Percentiles rank a stretch among this genome's conserved stretches.
These are phyloP conservation scores for Plantago ovata DNA, from an alignment of 257 asterid genomes.

Conservation along the genomic window DNA sequence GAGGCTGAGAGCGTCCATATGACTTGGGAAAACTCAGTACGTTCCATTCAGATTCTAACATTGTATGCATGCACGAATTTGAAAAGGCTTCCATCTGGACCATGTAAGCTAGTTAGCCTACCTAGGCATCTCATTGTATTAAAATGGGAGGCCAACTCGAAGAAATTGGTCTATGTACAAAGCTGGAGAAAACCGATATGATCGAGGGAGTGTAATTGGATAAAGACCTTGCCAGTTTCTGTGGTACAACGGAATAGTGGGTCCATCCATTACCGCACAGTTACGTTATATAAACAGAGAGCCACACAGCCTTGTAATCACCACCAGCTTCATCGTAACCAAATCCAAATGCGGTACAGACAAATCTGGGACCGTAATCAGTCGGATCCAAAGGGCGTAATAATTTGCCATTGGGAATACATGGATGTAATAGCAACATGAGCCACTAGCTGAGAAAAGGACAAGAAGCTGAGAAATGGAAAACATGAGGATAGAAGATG, in stretches of 20 bases:
- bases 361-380: too few relatives aligned
- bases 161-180: slow-evolving; percentile 56
- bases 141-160: slow-evolving; percentile 64
- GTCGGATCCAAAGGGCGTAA: too few relatives aligned
- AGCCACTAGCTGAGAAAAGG: too few relatives aligned
- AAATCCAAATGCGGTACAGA: too few relatives aligned
- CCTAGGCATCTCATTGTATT: slow-evolving; percentile 72
- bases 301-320: too few relatives aligned
- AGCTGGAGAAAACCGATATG: slow-evolving; percentile 84
- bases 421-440: too few relatives aligned
- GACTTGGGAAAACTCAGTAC: slow-evolving; percentile 56
- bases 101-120: slow-evolving; percentile 44
- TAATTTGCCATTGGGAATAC: too few relatives aligned
- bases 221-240: slow-evolving; percentile 55
- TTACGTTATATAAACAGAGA: too few relatives aligned
- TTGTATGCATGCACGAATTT: slow-evolving; percentile 72
- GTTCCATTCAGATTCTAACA: slow-evolving; percentile 49
- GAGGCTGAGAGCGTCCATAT: slow-evolving; percentile 56
- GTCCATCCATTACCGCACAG: too few relatives aligned
- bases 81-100: slow-evolving; percentile 48
- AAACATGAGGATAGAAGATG: too few relatives aligned
- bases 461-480: too few relatives aligned
- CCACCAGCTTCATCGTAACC: too few relatives aligned
- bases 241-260: slow-evolving; percentile 48
- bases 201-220: slow-evolving; percentile 69